A percentile compares a stretch with the other conserved stretches of the same genome.
phyloP scores from a whole-genome alignment of 148 eudicot genomes.

The Tetragonia tetragonoides region DNA sequence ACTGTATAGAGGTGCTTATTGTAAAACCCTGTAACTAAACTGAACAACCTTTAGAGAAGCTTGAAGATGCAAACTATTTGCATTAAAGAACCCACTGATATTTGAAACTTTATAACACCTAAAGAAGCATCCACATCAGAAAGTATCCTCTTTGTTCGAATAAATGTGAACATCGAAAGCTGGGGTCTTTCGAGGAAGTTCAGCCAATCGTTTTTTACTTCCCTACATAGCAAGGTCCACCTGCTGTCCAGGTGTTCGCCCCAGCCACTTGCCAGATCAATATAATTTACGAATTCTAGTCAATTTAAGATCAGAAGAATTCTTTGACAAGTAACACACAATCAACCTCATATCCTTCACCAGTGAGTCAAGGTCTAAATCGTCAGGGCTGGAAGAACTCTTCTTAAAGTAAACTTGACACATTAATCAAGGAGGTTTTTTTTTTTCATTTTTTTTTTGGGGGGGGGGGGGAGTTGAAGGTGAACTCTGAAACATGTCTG shows the following conservation, averaged over 20 bases:
- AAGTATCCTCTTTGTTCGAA: neutral
- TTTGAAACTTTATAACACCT: neutral
- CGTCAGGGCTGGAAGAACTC: neutral
- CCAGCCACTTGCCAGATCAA: neutral
- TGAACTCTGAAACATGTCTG: neutral
- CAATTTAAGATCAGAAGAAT: neutral
- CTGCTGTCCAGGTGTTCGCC: too few species aligned
- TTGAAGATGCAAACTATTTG: neutral
- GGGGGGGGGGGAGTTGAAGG: neutral
- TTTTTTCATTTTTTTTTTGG: neutral
- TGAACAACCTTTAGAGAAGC: neutral
- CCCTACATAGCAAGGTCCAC: neutral
- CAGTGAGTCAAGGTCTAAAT: neutral
- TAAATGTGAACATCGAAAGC: neutral
- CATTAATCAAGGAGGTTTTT: neutral
- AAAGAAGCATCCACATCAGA: neutral
- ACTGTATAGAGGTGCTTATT: neutral
- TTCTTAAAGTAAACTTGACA: neutral
- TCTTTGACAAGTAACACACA: neutral
- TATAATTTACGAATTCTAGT: neutral
- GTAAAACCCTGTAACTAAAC: neutral
- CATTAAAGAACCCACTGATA: neutral
- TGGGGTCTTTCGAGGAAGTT: neutral
- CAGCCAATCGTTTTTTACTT: neutral
- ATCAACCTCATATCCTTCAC: constrained; percentile 3